Evolutionary conservation across 495 filamentous ascomycete species (phyloP).

Genomic region (Tirmania nivea): DNA sequence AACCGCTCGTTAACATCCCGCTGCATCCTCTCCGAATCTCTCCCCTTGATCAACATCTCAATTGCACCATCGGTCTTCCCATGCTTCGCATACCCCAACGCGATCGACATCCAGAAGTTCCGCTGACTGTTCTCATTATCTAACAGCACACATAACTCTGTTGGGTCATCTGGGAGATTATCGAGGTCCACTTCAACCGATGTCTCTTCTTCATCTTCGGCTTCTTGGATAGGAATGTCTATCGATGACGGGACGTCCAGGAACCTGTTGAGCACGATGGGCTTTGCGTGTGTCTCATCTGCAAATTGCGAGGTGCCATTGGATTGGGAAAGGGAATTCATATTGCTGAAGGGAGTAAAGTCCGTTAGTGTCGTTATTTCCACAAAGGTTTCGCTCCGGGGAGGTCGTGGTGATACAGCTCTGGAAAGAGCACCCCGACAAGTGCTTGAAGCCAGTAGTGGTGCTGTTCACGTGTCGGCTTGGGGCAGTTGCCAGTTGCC

Average conservation of each 20-base stretch:
- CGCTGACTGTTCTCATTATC: slow-evolving; percentile 77
- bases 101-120: slow-evolving; percentile 85
- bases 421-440: no score
- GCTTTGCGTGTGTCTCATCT: not conserved
- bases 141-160: slow-evolving; percentile 77
- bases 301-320: not conserved
- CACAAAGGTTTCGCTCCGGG: no score
- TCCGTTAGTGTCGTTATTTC: no score
- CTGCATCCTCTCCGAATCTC: slow-evolving; percentile 35
- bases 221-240: slow-evolving; percentile 70
- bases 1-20: slow-evolving; percentile 39
- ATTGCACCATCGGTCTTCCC: slow-evolving; percentile 81
- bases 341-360: not conserved
- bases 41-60: slow-evolving; percentile 70
- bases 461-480: no score
- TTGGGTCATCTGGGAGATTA: slow-evolving; percentile 79
- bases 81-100: slow-evolving; percentile 92
- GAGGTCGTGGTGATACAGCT: no score
- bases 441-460: no score
- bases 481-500: no score
- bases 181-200: slow-evolving; percentile 81
- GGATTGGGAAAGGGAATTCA: not conserved
- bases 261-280: slow-evolving; percentile 33
- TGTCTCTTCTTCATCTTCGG: slow-evolving; percentile 37
- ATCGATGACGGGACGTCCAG: slow-evolving; percentile 72